Base-by-base conservation (phyloP, 208 protist genomes). In the Acanthamoeba divionensis region DNA sequence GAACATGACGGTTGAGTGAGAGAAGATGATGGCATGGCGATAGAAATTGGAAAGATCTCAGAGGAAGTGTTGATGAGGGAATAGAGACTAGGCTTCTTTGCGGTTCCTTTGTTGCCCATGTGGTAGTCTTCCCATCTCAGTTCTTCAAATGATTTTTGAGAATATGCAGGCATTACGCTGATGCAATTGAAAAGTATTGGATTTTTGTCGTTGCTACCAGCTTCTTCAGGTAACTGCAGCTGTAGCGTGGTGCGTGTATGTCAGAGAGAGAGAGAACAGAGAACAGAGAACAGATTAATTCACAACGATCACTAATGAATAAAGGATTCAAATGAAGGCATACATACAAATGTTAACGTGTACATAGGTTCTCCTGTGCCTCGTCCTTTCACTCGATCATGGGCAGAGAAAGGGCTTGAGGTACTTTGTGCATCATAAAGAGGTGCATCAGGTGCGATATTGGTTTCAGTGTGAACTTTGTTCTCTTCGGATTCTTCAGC, bases 121-220 rank as follows among this genome's bases (percentile, higher is more conserved):
- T 55, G 29, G 52, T 85, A 85, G 50, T 85, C 73, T 47, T 85
- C 73, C 44, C 44, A 85, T 12, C 73, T 47, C 21, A 85, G 73
- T 41, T 85, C 73, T 36, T 85, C 73, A 9, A 85, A 85, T 12
- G 73, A 85, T 54, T 85, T 85, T 29, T n/a, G 18, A 6, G 33
- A 26, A 36, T 85, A 85, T 47, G 45, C 67, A 18, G 67, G 41
- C 67, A 77, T 77, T n/a, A 47, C 67, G 9, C 41, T 33, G 41
- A 77, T 77, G 24, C 41, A 10, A 47, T 77, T 38, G 3, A 77
- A 77, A 41, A 41, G 36, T 5, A 41, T 41, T 41, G 36, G 36
- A 41, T 41, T 41, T 41, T 41, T 41, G 36, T 41, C 36, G 5
- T 41, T 41, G 36, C 36, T 41, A 41, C 5, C 36, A 41, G 36